Percentiles rank a stretch among this genome's conserved stretches.
Evolutionary conservation across 139 green algal genomes (phyloP).

Genomic region (Chlorella sorokiniana): DNA sequence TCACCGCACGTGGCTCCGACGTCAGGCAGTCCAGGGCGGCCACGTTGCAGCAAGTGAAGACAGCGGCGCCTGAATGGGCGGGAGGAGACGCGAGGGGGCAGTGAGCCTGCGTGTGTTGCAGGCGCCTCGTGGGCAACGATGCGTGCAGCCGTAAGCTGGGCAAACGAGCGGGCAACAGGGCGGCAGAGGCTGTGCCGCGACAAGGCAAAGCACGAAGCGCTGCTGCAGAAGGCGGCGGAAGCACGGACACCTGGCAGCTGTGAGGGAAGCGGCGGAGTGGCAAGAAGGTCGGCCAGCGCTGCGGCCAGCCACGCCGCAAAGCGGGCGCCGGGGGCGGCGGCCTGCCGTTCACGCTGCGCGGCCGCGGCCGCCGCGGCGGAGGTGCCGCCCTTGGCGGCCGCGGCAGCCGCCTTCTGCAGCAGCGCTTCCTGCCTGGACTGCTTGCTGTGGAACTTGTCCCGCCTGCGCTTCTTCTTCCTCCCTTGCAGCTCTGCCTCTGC

Average conservation of each 20-base stretch:
- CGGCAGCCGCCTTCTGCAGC: constrained; percentile 10
- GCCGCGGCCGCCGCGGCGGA: background rate
- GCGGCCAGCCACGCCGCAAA: constrained; percentile 16
- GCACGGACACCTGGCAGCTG: constrained; percentile 36
- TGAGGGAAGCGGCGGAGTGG: background rate
- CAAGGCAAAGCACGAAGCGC: too few species aligned
- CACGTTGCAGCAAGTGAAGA: constrained; percentile 40
- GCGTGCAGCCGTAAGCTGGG: background rate
- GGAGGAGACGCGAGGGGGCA: background rate
- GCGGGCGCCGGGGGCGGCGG: background rate
- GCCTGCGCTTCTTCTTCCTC: constrained; percentile 20
- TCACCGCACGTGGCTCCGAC: constrained; percentile 31
- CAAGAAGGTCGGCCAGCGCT: constrained; percentile 12
- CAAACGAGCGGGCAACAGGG: background rate
- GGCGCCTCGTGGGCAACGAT: too few species aligned
- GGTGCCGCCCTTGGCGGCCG: background rate
- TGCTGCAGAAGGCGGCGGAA: too few species aligned
- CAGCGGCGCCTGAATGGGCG: constrained; percentile 38
- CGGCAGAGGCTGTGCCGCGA: too few species aligned
- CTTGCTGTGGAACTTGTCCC: constrained; percentile 25
- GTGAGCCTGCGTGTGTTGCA: background rate
- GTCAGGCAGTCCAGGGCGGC: constrained; percentile 32
- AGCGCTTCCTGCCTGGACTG: constrained; percentile 10
- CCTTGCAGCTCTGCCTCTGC: background rate
- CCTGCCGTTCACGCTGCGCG: background rate